Base-by-base conservation (phyloP, 2,329 filamentous ascomycete genomes). In the Aureobasidium sp. region DNA sequence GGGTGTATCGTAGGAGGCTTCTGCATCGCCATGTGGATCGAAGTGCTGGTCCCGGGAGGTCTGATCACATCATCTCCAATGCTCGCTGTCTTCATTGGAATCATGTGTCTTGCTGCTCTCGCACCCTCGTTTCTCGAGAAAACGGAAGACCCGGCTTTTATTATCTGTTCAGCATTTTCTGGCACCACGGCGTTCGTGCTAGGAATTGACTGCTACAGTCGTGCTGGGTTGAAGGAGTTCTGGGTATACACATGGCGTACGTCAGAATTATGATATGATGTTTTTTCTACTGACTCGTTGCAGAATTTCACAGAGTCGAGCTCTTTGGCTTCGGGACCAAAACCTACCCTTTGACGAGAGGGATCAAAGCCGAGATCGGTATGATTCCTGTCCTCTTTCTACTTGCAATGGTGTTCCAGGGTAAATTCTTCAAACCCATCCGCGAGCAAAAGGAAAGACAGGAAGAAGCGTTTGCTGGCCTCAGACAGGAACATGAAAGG, bases 191-290 rank as follows among this genome's bases (percentile, higher is more conserved):
- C 84, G 3, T 80, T 88, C 0, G 83, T 96, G 15, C 75, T 97
- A 2, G 93, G 93, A 2, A 89, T 97, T 63, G 93, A 97, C 72
- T 96, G 91, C 74, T 95, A 93, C 69, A 93, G 87, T 69, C 81
- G 86, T 65, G 91, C 91, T n/a, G 93, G 93, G 0, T 78, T 96
- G 68, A 97, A 96, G 73, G 93, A 97, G 73, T 97, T 97, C 68
- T 97, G 93, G 93, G 82, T 90, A 6, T 97, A 95, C 72, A 81
- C 96, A 41, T 97, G 93, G 93, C 78, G 82, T 84, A 72, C 73
- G 81, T 72, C 17, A 15, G n/a, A 15, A 29, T 25, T 27, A 17
- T 1, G 31, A 17, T 5, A 25, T 48, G 12, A 2, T 17, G 9
- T 48, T 41, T 48, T 15, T 62, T 22, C 22, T 31, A 29, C 51